Evolutionary conservation across 192 early-diverging fungal genomes (phyloP).

Genomic region (Mortierella alpina): DNA sequence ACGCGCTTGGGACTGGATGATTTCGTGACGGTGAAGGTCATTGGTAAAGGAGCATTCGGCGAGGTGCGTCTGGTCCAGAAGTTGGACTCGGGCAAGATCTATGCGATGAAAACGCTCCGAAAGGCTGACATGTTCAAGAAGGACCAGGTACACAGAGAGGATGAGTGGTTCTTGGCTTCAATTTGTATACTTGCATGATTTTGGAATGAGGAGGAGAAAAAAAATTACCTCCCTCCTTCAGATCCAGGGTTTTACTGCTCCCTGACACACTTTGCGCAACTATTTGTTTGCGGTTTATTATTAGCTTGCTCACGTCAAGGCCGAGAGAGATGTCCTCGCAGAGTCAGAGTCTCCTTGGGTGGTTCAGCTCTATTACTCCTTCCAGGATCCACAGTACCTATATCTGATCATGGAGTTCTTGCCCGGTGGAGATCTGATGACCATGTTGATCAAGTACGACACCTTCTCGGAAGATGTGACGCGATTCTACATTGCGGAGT

Average conservation of each 20-base stretch:
- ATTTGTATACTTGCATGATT: neutral
- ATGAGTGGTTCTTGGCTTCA: neutral
- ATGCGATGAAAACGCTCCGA: slow-evolving; percentile 96
- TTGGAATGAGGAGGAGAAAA: too few relatives aligned
- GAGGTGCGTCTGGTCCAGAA: slow-evolving; percentile 98
- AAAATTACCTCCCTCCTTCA: too few relatives aligned
- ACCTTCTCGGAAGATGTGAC: slow-evolving; percentile 97
- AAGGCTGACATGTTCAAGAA: slow-evolving; percentile 99
- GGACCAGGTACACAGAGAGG: slow-evolving; percentile 76
- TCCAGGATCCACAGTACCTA: slow-evolving; percentile 93
- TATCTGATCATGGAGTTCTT: slow-evolving; percentile 99
- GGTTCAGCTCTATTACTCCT: slow-evolving; percentile 97
- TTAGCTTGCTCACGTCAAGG: slow-evolving; percentile 94
- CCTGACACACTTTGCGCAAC: too few relatives aligned
- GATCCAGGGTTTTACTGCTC: too few relatives aligned
- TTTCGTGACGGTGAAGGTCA: slow-evolving; percentile 96
- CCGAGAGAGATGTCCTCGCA: slow-evolving; percentile 97
- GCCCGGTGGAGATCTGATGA: slow-evolving; percentile 99
- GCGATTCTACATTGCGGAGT: slow-evolving; percentile 98
- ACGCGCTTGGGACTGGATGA: slow-evolving; percentile 90
- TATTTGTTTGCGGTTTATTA: neutral
- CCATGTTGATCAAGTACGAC: slow-evolving; percentile 98
- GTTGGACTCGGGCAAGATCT: slow-evolving; percentile 95
- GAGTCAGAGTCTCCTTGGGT: slow-evolving; percentile 98
- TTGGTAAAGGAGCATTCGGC: slow-evolving; percentile 99